Percentiles rank a stretch among this genome's conserved stretches.
Conservation (phyloP, 225 moss, liverwort and hornwort genomes). For the Climacium dendroides region DNA sequence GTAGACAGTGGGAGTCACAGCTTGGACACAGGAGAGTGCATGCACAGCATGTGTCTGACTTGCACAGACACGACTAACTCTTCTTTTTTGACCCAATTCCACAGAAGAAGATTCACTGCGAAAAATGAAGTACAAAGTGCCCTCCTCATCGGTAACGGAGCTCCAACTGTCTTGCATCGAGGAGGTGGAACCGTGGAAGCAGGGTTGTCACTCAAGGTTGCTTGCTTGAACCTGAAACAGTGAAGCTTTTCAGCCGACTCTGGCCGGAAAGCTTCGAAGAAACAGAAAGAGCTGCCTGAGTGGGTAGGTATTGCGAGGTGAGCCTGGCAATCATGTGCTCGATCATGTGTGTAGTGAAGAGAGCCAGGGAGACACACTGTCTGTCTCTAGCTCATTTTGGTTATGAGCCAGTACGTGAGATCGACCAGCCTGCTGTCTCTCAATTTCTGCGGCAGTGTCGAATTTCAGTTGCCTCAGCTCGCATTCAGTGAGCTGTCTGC, state of each 20-base stretch:
- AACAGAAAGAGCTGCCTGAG: background rate
- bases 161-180: background rate
- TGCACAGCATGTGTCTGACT: background rate
- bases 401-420: background rate
- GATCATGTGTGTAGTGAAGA: background rate
- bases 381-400: background rate
- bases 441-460: background rate
- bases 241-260: background rate
- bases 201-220: background rate
- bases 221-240: background rate
- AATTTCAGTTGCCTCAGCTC: background rate
- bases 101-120: background rate
- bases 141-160: background rate
- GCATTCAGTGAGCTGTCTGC: background rate
- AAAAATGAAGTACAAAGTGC: background rate
- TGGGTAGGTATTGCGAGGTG: background rate
- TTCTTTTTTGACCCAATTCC: background rate
- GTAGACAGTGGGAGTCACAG: background rate
- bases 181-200: background rate
- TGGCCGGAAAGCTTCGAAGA: background rate
- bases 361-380: background rate
- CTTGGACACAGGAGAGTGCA: background rate
- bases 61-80: background rate
- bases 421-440: background rate
- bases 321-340: background rate